Percentiles rank a stretch among this genome's conserved stretches.
These are phyloP conservation scores for Solanum ahanhuiri DNA, from an alignment of 257 asterid genomes.

Conservation along the genomic window DNA sequence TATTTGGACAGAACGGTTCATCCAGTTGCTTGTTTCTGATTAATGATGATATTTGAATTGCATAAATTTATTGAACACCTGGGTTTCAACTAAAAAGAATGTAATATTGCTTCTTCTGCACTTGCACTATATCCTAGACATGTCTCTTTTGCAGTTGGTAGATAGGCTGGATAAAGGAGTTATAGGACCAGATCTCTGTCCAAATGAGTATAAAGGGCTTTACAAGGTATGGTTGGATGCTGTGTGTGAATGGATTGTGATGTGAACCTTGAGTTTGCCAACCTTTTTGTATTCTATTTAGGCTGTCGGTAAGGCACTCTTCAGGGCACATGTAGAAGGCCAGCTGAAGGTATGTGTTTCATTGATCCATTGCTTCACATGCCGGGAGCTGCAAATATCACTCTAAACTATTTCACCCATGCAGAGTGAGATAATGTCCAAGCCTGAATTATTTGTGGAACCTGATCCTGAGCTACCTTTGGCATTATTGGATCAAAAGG, in stretches of 20 bases:
- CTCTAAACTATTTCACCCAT: constrained; percentile 14
- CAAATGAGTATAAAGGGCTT: constrained; percentile 81
- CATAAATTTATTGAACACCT: not conserved
- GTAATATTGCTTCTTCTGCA: not conserved
- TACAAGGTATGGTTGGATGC: constrained; percentile 55
- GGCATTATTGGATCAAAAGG: constrained; percentile 84
- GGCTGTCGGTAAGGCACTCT: constrained; percentile 96
- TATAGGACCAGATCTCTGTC: constrained; percentile 49
- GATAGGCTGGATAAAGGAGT: constrained; percentile 79
- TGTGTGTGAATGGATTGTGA: constrained; percentile 6
- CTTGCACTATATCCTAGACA: not conserved
- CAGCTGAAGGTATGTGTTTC: constrained; percentile 61
- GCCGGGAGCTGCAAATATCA: constrained; percentile 7
- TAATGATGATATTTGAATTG: not conserved
- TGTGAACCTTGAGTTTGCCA: constrained; percentile 5
- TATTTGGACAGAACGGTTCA: not conserved
- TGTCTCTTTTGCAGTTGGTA: constrained; percentile 52
- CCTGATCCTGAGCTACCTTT: constrained; percentile 94
- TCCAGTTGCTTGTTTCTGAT: not conserved
- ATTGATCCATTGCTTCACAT: constrained; percentile 10
- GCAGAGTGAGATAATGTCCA: constrained; percentile 89
- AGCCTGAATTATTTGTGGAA: constrained; percentile 80
- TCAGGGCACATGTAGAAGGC: constrained; percentile 95
- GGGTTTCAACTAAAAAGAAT: not conserved
- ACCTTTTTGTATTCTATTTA: constrained; percentile 23